phyloP scores from a whole-genome alignment of 176 grass and related monocot genomes.

The Raddia distichophylla region DNA sequence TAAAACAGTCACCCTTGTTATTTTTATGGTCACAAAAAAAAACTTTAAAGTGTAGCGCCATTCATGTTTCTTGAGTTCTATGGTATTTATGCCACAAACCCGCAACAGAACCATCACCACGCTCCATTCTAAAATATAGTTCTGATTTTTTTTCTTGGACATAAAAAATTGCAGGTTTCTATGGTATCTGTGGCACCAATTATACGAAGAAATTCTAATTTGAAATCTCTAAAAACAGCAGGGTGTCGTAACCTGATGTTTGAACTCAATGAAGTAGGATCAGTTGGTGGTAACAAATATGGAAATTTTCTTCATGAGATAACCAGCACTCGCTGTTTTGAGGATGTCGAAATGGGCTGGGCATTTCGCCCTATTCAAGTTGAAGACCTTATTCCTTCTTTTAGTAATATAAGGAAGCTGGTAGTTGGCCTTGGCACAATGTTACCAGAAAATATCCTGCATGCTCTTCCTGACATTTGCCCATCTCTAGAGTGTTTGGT shows the following conservation, averaged over 20 bases:
- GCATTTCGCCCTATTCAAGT: constrained; percentile 65
- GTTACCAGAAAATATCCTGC: constrained; percentile 58
- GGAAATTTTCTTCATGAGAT: constrained; percentile 55
- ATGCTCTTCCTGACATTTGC: constrained; percentile 67
- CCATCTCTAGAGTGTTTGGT: constrained; percentile 69
- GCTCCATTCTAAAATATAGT: constrained; percentile 10
- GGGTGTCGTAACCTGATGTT: constrained; percentile 62
- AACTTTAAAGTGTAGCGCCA: constrained; percentile 1
- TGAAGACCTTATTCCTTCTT: constrained; percentile 49
- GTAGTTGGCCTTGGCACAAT: constrained; percentile 75
- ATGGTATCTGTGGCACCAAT: constrained; percentile 60
- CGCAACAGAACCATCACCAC: constrained; percentile 22
- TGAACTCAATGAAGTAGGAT: constrained; percentile 35
- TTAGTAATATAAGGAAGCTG: constrained; percentile 62
- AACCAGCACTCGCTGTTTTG: constrained; percentile 45
- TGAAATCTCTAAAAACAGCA: constrained; percentile 73
- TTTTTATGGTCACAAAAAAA: background rate
- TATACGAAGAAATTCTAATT: constrained; percentile 57
- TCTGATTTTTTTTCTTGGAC: background rate
- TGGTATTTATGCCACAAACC: background rate
- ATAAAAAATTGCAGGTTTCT: constrained; percentile 63
- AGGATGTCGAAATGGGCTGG: constrained; percentile 83
- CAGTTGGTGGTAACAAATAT: constrained; percentile 33
- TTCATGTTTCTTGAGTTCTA: constrained; percentile 8
- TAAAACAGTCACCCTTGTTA: background rate